Evolutionary conservation across 2,329 filamentous ascomycete genomes (phyloP).

Genomic region (Helicocarpus griseus): DNA sequence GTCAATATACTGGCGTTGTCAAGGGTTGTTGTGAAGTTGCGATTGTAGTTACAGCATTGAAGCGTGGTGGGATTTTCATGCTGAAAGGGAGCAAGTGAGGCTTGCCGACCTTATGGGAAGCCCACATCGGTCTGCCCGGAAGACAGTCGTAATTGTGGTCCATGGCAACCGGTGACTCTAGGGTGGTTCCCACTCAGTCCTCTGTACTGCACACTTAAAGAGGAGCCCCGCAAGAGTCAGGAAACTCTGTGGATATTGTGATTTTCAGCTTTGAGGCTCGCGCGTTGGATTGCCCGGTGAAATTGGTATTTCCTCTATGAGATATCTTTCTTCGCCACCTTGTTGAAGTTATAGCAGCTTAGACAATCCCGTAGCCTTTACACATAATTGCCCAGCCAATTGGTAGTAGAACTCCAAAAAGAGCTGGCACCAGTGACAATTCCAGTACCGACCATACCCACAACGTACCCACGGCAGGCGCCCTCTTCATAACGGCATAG

Average conservation of each 20-base stretch:
- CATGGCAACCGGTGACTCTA: too few relatives aligned
- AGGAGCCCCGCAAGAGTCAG: too few relatives aligned
- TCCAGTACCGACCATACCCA: conserved; percentile 95
- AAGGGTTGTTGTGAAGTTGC: conserved; percentile 19
- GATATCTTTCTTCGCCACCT: too few relatives aligned
- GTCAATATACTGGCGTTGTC: conserved; percentile 10
- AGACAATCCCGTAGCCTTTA: conserved; percentile 44
- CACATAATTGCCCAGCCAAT: conserved; percentile 43
- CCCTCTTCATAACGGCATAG: conserved; percentile 80
- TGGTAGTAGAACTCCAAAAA: conserved; percentile 45
- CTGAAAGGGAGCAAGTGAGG: too few relatives aligned
- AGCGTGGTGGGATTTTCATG: conserved; percentile 17
- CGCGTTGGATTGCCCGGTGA: too few relatives aligned
- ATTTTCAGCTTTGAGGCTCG: too few relatives aligned
- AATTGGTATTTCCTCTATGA: background rate
- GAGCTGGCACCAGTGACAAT: conserved; percentile 59
- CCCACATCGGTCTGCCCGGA: too few relatives aligned
- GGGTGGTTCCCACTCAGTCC: too few relatives aligned
- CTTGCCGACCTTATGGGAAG: too few relatives aligned
- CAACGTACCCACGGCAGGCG: conserved; percentile 77
- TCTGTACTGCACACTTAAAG: background rate
- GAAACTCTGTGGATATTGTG: too few relatives aligned
- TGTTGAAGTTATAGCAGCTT: conserved; percentile 3
- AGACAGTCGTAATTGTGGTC: too few relatives aligned
- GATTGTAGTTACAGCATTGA: too few relatives aligned